These are phyloP conservation scores for Phyllostachys edulis DNA, from an alignment of 176 grass and related monocot species.

Conservation along the genomic window DNA sequence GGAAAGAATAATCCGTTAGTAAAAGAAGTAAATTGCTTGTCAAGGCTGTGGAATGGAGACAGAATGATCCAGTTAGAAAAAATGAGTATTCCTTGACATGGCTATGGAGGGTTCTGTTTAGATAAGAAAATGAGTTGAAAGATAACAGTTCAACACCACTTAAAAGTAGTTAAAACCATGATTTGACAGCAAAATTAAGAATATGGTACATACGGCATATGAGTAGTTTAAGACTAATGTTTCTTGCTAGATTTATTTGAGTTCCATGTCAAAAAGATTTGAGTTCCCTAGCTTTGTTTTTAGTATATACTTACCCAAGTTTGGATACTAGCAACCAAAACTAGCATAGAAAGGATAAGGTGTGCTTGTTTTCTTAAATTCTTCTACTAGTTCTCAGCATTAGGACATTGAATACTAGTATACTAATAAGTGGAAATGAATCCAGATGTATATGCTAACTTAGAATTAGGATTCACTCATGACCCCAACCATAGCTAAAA, in stretches of 20 bases:
- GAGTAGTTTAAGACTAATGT: background rate
- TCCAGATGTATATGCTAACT: background rate
- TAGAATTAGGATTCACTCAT: background rate
- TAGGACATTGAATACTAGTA: background rate
- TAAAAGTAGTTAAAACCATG: background rate
- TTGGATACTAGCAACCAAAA: conserved; percentile 12
- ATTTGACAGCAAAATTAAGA: background rate
- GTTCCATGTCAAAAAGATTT: background rate
- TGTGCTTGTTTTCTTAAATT: background rate
- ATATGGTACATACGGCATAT: background rate
- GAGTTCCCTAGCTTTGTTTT: background rate
- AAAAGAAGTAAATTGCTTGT: background rate
- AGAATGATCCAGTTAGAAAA: background rate
- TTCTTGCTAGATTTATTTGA: background rate
- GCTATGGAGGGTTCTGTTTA: background rate
- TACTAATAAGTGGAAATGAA: conserved; percentile 5
- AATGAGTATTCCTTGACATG: conserved; percentile 7
- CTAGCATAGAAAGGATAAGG: background rate
- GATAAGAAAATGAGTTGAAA: background rate
- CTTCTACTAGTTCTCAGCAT: background rate
- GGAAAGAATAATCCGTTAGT: conserved; percentile 10
- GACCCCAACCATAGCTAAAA: background rate
- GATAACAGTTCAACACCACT: background rate
- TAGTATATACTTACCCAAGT: background rate
- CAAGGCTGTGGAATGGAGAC: background rate